Percentiles rank a stretch among this genome's conserved stretches.
Evolutionary conservation across 768 basidiomycete species (phyloP).

Genomic region (Cystofilobasidium bisporidii): DNA sequence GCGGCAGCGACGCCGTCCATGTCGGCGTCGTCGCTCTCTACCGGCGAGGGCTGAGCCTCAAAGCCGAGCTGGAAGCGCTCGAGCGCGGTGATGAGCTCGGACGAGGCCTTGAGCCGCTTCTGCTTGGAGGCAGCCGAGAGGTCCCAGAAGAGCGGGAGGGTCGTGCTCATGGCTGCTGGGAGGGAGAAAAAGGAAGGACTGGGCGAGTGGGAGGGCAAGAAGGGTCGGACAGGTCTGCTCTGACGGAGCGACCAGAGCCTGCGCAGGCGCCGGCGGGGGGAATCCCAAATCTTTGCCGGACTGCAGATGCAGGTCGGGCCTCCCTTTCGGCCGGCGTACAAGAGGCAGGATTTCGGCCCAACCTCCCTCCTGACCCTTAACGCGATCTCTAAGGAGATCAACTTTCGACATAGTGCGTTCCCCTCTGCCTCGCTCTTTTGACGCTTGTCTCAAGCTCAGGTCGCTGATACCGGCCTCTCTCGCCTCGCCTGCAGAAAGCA

Average conservation of each 20-base stretch:
- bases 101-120: conserved; percentile 72
- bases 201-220: neutral
- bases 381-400: conserved; percentile 11
- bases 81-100: conserved; percentile 67
- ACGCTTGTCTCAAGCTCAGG: neutral
- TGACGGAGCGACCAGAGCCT: no score
- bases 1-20: neutral
- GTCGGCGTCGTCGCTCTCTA: neutral
- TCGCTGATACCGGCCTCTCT: neutral
- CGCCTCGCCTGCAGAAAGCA: conserved; percentile 18
- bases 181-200: neutral
- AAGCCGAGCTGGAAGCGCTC: conserved; percentile 71
- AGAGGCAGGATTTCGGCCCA: neutral
- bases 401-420: conserved; percentile 21
- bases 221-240: neutral
- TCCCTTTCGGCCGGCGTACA: neutral
- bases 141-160: conserved; percentile 88
- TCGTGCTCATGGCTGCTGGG: conserved; percentile 46
- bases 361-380: neutral
- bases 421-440: neutral
- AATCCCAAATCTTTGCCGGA: neutral
- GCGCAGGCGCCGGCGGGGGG: no score
- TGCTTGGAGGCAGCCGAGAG: conserved; percentile 71
- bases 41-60: conserved; percentile 12
- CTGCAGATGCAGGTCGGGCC: neutral